These are phyloP conservation scores for Anethum foeniculum DNA, from an alignment of 140 eudicot genomes.

Conservation along the genomic window DNA sequence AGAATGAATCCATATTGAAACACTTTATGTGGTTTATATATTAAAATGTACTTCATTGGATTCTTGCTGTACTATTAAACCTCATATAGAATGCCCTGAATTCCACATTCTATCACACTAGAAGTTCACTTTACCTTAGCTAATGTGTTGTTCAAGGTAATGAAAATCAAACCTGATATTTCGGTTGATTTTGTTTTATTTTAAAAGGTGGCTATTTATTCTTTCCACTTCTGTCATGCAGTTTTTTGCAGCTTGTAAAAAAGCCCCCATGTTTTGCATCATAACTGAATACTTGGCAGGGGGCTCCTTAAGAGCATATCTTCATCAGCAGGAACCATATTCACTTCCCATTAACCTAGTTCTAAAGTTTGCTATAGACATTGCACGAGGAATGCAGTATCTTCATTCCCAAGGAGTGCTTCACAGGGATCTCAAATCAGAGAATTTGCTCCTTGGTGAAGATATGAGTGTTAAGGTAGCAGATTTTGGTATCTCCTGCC, in stretches of 20 bases:
- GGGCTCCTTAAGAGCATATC: slow-evolving; percentile 81
- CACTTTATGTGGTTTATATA: background rate
- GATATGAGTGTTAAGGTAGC: slow-evolving; percentile 93
- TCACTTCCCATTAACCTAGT: slow-evolving; percentile 66
- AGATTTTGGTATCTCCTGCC: slow-evolving; percentile 94
- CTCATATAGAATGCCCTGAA: background rate
- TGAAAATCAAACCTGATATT: background rate
- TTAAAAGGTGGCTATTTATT: background rate
- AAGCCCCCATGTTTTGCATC: slow-evolving; percentile 89
- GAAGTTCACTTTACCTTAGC: background rate
- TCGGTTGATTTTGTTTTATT: background rate
- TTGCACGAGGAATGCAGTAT: slow-evolving; percentile 89
- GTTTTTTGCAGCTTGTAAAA: slow-evolving; percentile 93
- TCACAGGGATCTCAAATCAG: slow-evolving; percentile 94
- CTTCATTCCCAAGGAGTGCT: slow-evolving; percentile 92
- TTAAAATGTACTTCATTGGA: background rate
- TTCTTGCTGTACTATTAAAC: background rate
- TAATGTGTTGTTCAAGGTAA: slow-evolving; percentile 1
- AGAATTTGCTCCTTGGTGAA: slow-evolving; percentile 70
- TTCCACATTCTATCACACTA: background rate
- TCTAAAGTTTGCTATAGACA: slow-evolving; percentile 65
- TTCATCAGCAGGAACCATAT: slow-evolving; percentile 89
- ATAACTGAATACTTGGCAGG: slow-evolving; percentile 90
- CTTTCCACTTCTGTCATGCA: slow-evolving; percentile 27
- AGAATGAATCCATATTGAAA: background rate